Percentiles rank a stretch among this genome's conserved stretches.
phyloP scores from a whole-genome alignment of 1,284 basidiomycete species.

The Ustilago cynodontis region DNA sequence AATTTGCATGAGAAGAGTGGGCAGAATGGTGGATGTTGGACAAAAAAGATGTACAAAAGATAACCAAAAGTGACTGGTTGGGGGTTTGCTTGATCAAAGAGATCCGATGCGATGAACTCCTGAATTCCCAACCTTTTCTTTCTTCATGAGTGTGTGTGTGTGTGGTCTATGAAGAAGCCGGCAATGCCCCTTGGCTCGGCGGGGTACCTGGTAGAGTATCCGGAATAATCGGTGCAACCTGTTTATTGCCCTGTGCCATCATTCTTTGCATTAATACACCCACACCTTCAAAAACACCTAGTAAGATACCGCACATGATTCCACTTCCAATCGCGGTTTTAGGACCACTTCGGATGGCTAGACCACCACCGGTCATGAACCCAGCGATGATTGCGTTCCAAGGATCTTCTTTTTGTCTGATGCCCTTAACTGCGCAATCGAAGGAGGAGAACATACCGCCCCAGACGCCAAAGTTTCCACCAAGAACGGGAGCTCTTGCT shows the following conservation, averaged over 20 bases:
- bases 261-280: slow-evolving; percentile 86
- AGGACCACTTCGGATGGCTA: slow-evolving; percentile 93
- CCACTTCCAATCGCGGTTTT: slow-evolving; percentile 89
- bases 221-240: slow-evolving; percentile 60
- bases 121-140: background rate
- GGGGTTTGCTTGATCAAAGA: no score
- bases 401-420: slow-evolving; percentile 95
- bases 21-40: background rate
- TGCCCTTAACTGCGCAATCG: slow-evolving; percentile 97
- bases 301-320: slow-evolving; percentile 93
- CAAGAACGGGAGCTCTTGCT: slow-evolving; percentile 96
- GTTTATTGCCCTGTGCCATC: slow-evolving; percentile 80
- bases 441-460: slow-evolving; percentile 84
- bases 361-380: slow-evolving; percentile 96
- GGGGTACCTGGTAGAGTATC: slow-evolving; percentile 31
- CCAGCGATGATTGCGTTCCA: slow-evolving; percentile 99
- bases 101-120: no score
- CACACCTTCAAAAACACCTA: slow-evolving; percentile 89
- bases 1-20: background rate
- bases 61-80: no score
- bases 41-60: background rate
- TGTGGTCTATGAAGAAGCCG: slow-evolving; percentile 18
- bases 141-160: no score
- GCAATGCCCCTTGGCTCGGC: slow-evolving; percentile 5
- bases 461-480: slow-evolving; percentile 98